Conservation (phyloP, 176 grass and related monocot genomes). For the Avena sativa region DNA sequence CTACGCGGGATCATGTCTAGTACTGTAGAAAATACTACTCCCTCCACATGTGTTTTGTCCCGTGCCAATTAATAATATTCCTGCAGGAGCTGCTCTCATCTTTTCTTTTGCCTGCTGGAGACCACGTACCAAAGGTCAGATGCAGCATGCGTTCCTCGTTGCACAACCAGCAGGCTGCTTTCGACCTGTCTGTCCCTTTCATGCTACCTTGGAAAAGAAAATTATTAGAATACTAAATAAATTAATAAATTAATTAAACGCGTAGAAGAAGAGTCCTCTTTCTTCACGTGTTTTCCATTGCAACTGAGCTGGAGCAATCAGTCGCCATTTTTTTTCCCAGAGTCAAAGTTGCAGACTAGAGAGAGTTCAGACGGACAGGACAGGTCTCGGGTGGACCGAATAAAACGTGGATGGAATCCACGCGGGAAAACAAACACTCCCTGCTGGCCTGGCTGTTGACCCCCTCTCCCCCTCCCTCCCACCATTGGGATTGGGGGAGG, state of each 20-base stretch:
- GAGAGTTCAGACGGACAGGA: constrained; percentile 26
- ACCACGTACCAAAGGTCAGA: background rate
- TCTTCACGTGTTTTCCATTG: background rate
- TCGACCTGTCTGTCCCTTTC: constrained; percentile 18
- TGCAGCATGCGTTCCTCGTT: constrained; percentile 27
- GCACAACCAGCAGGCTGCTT: background rate
- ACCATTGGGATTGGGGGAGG: background rate
- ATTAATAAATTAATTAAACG: background rate
- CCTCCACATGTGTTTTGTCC: background rate
- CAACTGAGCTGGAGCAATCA: background rate
- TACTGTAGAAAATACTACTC: no score
- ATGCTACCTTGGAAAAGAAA: background rate
- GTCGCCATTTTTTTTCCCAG: background rate
- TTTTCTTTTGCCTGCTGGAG: background rate
- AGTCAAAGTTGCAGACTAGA: constrained; percentile 31
- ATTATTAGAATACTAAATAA: background rate
- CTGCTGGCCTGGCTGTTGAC: constrained; percentile 42
- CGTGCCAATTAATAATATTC: background rate
- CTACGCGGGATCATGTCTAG: background rate
- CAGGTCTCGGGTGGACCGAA: constrained; percentile 29
- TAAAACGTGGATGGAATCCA: constrained; percentile 34
- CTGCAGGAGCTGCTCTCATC: background rate
- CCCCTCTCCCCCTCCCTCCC: constrained; percentile 17
- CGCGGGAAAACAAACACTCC: constrained; percentile 49
- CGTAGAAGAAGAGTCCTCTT: background rate